These are phyloP conservation scores for Fagopyrum homotropicum DNA, from an alignment of 148 eudicot species.

Conservation along the genomic window DNA sequence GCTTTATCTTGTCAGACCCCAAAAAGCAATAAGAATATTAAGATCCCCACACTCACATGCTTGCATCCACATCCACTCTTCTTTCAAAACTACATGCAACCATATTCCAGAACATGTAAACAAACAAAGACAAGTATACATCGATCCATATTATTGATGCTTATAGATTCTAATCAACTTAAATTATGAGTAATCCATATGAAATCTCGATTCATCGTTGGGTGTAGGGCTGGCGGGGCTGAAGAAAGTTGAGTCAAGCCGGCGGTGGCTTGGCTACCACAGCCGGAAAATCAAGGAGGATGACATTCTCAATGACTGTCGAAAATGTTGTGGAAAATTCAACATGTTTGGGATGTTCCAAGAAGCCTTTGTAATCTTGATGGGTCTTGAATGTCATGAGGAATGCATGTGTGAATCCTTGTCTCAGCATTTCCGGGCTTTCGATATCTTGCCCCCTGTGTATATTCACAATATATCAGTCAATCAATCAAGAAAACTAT, in stretches of 20 bases:
- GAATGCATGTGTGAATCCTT: constrained; percentile 90
- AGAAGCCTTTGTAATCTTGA: constrained; percentile 52
- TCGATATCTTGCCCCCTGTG: constrained; percentile 78
- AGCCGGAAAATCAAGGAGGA: constrained; percentile 71
- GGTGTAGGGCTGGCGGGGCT: not conserved
- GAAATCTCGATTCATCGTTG: not conserved
- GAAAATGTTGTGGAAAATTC: constrained; percentile 64
- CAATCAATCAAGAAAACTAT: not conserved
- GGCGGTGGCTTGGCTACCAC: constrained; percentile 42
- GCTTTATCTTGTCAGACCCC: not conserved
- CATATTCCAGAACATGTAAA: not conserved
- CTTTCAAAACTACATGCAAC: not conserved
- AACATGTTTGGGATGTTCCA: constrained; percentile 57
- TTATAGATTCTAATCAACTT: not conserved
- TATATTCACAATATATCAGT: not conserved
- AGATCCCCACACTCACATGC: not conserved
- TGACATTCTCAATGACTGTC: constrained; percentile 52
- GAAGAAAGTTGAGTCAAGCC: not conserved
- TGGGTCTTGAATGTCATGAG: constrained; percentile 60
- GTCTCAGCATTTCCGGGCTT: constrained; percentile 76
- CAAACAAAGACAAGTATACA: not conserved
- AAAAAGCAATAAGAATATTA: not conserved
- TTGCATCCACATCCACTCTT: not conserved
- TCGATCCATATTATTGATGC: not conserved
- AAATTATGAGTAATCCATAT: not conserved